Evolutionary conservation across 2,329 filamentous ascomycete genomes (phyloP), one percentile per base, ranked within the genome.

Genomic region (Pezicula carpinea): DNA sequence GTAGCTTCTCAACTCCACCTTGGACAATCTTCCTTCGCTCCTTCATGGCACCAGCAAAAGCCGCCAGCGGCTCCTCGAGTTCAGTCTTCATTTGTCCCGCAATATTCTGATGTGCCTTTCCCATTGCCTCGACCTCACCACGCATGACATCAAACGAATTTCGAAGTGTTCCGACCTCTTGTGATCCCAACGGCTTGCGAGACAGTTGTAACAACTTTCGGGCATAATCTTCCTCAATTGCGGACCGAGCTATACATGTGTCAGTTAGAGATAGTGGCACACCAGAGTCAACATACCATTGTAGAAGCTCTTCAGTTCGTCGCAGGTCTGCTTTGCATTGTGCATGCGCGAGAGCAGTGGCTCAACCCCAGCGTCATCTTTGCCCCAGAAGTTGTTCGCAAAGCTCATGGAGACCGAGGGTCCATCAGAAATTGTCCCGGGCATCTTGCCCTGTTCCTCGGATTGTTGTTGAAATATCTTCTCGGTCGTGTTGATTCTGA

Each of bases 331-430:
- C 74, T 99, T 99, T 41, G 93, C 89, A 68, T 84, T 85, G 64
- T 89, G 85, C 89, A 99, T 95, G 63, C 93, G 92, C 66, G 92
- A 89, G 23, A 99, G 78, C 62, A 99, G 80, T 49, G 93, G 95
- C 39, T 78, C 77, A 62, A 99, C 91, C 65, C 93, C 95, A 43
- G 92, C 93, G 75, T 99, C 93, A 67, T 97, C 92, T 75, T 95
- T 97, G 54, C 93, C 93, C 93, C 93, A 99, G 69, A 99, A 99
- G 67, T 99, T 99, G 73, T 99, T 99, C 62, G 93, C 92, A 73
- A 99, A 69, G 53, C 65, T 68, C 52, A 69, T 52, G 26, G 64
- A 53, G 23, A 66, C 64, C 34, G 63, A 58, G n/a, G 64, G 64
- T 29, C 59, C 59, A 49, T 66, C 62, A 32, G 55, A 61, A 43